phyloP scores from a whole-genome alignment of 192 early-diverging fungal genomes.

The Mortierella alpina region DNA sequence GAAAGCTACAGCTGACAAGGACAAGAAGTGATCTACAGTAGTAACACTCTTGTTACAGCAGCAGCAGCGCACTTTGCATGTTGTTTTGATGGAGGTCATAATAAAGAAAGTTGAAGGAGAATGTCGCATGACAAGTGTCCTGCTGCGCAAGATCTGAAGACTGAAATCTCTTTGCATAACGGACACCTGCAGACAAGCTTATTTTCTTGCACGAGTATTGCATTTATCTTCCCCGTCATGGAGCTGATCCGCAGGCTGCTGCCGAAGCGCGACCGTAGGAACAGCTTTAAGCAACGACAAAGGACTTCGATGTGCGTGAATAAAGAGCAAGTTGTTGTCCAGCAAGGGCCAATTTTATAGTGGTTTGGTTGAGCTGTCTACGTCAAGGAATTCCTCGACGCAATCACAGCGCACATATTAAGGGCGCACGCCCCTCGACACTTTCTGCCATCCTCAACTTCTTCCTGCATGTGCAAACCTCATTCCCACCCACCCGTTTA shows the following conservation, averaged over 20 bases:
- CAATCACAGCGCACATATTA: too few relatives aligned
- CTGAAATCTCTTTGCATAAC: conserved; percentile 1
- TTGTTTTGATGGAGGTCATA: neutral
- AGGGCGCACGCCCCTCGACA: too few relatives aligned
- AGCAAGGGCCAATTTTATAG: too few relatives aligned
- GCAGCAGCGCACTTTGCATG: too few relatives aligned
- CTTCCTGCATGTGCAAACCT: neutral
- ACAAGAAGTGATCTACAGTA: conserved; percentile 14
- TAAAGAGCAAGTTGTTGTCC: neutral
- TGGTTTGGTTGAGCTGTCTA: too few relatives aligned
- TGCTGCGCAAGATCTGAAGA: conserved; percentile 6
- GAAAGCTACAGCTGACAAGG: conserved; percentile 12
- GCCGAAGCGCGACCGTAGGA: conserved; percentile 55
- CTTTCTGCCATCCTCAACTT: too few relatives aligned
- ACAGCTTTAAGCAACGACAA: conserved; percentile 41
- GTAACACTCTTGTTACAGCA: neutral
- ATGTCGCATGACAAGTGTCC: conserved; percentile 14
- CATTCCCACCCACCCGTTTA: neutral
- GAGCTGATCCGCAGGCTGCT: conserved; percentile 44
- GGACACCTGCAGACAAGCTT: conserved; percentile 3
- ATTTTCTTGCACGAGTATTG: conserved; percentile 48
- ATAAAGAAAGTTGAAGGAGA: neutral
- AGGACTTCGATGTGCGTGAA: conserved; percentile 51
- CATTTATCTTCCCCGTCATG: conserved; percentile 53
- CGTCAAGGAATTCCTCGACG: too few relatives aligned